Conservation (phyloP, 352 stramenopile species). For the Pythium chondricola region DNA sequence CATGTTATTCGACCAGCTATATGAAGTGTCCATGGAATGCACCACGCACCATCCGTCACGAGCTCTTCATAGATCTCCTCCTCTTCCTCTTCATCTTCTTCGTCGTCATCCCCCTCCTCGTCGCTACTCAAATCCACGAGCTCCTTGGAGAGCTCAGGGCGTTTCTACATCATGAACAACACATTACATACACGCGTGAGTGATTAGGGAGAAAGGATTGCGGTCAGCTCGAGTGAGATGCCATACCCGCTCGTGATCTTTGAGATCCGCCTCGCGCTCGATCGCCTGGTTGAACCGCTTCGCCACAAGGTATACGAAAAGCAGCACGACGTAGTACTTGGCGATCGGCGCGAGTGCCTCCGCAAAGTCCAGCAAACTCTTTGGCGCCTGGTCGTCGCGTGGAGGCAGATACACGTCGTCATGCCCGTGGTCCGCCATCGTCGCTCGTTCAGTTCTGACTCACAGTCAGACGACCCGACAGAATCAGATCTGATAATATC, state of each 20-base stretch:
- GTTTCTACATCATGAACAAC: conserved; percentile 8
- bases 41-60: conserved; percentile 43
- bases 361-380: conserved; percentile 43
- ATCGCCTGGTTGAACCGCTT: conserved; percentile 56
- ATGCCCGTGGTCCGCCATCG: conserved; percentile 10
- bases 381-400: conserved; percentile 26
- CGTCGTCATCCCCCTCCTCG: conserved; percentile 32
- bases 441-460: too few species aligned
- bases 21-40: neutral
- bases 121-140: conserved; percentile 42
- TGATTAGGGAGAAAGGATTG: too few species aligned
- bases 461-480: too few species aligned
- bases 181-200: neutral
- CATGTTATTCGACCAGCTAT: neutral
- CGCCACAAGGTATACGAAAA: conserved; percentile 50
- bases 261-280: conserved; percentile 35
- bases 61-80: conserved; percentile 67
- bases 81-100: conserved; percentile 22
- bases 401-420: conserved; percentile 16
- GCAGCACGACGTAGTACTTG: conserved; percentile 71
- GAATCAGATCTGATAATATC: conserved; percentile 12
- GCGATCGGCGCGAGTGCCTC: conserved; percentile 48
- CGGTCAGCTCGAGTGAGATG: too few species aligned
- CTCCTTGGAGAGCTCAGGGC: conserved; percentile 32
- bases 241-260: conserved; percentile 37